Conservation (phyloP, 805 yeast genomes). For the Blastobotrys chiropterorum region DNA sequence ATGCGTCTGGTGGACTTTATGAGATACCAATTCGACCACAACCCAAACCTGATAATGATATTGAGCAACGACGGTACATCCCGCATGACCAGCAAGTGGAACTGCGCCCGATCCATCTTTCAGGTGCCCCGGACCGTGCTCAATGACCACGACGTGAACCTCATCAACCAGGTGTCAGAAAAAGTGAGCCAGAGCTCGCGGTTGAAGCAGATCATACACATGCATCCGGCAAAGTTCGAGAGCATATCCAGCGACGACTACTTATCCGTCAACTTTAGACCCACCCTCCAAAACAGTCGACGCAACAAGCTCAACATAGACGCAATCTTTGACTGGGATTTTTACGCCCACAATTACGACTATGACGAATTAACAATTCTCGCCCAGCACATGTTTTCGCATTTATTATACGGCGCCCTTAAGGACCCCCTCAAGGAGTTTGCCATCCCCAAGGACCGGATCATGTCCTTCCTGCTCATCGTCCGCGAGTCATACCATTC, state of each 20-base stretch:
- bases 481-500: slow-evolving; percentile 74
- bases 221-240: not conserved
- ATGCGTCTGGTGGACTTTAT: not conserved
- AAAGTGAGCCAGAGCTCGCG: not conserved
- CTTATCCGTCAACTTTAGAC: not conserved
- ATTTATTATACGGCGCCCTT: slow-evolving; percentile 26
- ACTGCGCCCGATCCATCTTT: not conserved
- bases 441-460: slow-evolving; percentile 36
- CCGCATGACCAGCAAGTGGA: not conserved
- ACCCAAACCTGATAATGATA: not conserved
- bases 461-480: slow-evolving; percentile 56
- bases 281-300: not conserved
- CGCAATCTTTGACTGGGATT: slow-evolving; percentile 43
- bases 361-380: slow-evolving; percentile 62
- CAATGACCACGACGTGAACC: not conserved
- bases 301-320: not conserved
- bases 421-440: slow-evolving; percentile 7
- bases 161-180: not conserved
- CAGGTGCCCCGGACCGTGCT: not conserved
- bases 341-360: slow-evolving; percentile 59
- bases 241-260: not conserved
- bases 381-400: slow-evolving; percentile 48
- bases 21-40: not conserved
- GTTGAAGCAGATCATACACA: not conserved
- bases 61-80: not conserved